phyloP scores from a whole-genome alignment of 257 asterid species.

The Asclepias syriaca region DNA sequence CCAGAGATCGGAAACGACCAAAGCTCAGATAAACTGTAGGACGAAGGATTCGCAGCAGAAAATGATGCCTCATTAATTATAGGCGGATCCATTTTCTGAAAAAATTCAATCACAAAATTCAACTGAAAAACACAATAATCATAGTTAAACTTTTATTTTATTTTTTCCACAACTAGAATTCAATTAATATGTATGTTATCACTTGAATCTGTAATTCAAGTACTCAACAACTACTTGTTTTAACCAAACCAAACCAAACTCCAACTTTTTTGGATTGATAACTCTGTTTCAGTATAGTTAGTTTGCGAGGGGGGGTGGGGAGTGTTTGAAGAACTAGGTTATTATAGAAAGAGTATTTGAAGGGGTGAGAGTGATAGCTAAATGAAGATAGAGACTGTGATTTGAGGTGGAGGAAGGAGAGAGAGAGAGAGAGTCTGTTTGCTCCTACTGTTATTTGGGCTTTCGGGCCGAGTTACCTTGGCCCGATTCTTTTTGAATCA shows the following conservation, averaged over 20 bases:
- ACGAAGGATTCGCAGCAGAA: constrained; percentile 62
- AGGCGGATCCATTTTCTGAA: constrained; percentile 67
- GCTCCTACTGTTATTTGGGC: not conserved
- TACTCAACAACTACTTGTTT: not conserved
- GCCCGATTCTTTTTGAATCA: not conserved
- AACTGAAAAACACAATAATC: not conserved
- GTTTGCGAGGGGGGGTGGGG: not conserved
- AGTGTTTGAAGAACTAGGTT: constrained; percentile 7
- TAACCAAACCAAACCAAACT: not conserved
- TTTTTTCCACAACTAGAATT: not conserved
- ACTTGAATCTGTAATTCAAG: not conserved
- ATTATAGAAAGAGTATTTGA: constrained; percentile 1
- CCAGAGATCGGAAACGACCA: constrained; percentile 53
- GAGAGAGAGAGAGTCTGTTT: constrained; percentile 9
- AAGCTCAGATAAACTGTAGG: constrained; percentile 69
- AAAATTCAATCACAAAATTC: not conserved
- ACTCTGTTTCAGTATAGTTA: no score
- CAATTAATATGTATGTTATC: not conserved
- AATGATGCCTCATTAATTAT: constrained; percentile 64
- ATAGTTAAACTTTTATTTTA: not conserved
- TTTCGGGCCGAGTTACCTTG: constrained; percentile 1
- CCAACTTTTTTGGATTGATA: not conserved
- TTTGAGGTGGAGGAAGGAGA: constrained; percentile 37
- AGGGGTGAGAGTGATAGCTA: constrained; percentile 16
- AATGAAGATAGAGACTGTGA: constrained; percentile 27